These are phyloP conservation scores for Pisolithus microcarpus DNA, from an alignment of 768 basidiomycete species.

Conservation along the genomic window DNA sequence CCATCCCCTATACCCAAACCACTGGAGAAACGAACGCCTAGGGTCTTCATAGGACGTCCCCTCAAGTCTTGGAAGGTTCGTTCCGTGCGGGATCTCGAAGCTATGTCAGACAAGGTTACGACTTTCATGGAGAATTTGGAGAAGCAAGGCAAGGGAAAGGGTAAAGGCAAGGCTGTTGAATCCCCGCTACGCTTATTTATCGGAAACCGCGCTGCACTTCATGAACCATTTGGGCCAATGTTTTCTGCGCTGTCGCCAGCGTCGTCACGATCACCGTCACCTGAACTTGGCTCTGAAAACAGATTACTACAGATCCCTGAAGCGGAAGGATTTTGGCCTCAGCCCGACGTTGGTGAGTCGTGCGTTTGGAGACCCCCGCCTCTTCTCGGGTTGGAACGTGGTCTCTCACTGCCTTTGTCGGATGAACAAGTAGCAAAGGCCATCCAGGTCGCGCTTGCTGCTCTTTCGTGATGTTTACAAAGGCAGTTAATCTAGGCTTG, in stretches of 20 bases:
- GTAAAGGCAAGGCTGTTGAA: neutral
- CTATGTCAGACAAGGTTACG: neutral
- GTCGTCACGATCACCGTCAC: constrained; percentile 9
- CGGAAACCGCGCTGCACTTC: constrained; percentile 10
- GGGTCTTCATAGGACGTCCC: constrained; percentile 21
- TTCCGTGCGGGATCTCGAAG: constrained; percentile 17
- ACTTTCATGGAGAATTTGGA: neutral
- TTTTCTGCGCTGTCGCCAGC: neutral
- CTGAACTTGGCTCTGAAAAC: constrained; percentile 8
- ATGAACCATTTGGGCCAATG: constrained; percentile 19
- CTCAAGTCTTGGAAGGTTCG: constrained; percentile 18
- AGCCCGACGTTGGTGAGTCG: constrained; percentile 26
- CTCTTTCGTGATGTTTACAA: constrained; percentile 2
- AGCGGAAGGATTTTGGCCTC: constrained; percentile 19
- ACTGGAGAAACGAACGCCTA: constrained; percentile 5
- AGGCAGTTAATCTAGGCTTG: no score
- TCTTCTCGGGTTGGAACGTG: neutral
- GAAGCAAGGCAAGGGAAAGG: constrained; percentile 1
- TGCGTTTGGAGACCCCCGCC: constrained; percentile 19
- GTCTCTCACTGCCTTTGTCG: constrained; percentile 10
- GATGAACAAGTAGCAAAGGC: constrained; percentile 16
- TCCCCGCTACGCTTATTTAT: constrained; percentile 14
- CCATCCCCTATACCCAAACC: neutral
- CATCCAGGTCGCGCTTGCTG: constrained; percentile 17
- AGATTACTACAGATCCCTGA: constrained; percentile 8